Evolutionary conservation across 1,284 basidiomycete genomes (phyloP).

Genomic region (Cystobasidium slooffiae): DNA sequence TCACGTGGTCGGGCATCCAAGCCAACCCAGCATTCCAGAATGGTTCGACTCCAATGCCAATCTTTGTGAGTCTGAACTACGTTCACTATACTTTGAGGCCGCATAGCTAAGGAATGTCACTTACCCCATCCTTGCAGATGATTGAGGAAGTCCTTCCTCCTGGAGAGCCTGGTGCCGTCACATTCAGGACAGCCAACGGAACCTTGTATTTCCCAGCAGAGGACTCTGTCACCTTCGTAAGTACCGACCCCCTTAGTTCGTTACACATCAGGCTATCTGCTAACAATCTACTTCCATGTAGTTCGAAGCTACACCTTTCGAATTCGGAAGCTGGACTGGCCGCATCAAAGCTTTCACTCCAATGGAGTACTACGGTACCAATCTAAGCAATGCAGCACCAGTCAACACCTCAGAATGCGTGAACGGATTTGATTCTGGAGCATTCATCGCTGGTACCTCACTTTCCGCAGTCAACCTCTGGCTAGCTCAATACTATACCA

Average conservation of each 20-base stretch:
- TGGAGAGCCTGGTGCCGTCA: neutral
- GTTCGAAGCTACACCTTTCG: slow-evolving; percentile 14
- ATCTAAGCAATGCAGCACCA: neutral
- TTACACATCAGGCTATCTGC: neutral
- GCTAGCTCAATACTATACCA: slow-evolving; percentile 10
- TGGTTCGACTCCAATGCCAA: slow-evolving; percentile 15
- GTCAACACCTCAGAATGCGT: slow-evolving; percentile 15
- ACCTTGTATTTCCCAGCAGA: neutral
- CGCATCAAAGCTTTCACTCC: slow-evolving; percentile 5
- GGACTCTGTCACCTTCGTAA: neutral
- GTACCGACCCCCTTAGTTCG: neutral
- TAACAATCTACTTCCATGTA: neutral
- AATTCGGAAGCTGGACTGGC: slow-evolving; percentile 6
- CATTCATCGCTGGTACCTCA: neutral
- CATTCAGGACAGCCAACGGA: neutral
- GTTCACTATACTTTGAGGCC: neutral
- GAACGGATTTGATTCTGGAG: neutral
- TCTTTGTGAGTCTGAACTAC: neutral
- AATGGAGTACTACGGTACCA: slow-evolving; percentile 2
- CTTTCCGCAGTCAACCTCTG: neutral
- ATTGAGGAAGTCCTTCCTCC: slow-evolving; percentile 2
- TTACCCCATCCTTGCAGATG: neutral
- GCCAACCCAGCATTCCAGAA: neutral
- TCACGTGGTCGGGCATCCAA: slow-evolving; percentile 4
- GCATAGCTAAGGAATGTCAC: neutral